Base-by-base conservation (phyloP, 2,329 filamentous ascomycete species). In the Endocalyx cinctus region DNA sequence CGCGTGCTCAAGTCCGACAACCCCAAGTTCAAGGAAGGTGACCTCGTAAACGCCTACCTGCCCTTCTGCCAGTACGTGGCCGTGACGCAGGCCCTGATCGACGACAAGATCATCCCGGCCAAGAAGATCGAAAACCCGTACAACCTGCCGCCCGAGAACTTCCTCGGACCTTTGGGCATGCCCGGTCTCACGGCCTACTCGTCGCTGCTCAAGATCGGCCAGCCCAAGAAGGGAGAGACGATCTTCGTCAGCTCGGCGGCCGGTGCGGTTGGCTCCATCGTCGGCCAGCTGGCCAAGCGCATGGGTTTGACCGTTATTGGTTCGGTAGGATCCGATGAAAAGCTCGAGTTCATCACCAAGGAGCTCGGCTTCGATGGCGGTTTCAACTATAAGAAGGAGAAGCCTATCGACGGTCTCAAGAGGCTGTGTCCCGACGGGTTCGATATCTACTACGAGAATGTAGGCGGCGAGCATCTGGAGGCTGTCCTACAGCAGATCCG, bases 391-490 rank as follows among this genome's bases (percentile, higher is more conserved):
- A 87, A 86, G 70, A 85, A 73, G 35, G 83, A 87, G 64, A 76
- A 75, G 54, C 69, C 80, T 4, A 55, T 62, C 1, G 77, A 80
- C 25, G 82, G 82, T 0, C 66, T 88, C 29, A 60, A 67, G 45
- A 70, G 82, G 37, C 69, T 87, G 6, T 82, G 82, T 1, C 82
- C 83, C 2, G 59, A 86, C 15, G 84, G 84, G 6, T 69, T 89
- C 39, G 83, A 88, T 53, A 87, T 88, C 55, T 87, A 87, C 66
- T 89, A 82, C 52, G 84, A 88, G 60, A 88, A 87, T 47, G 84
- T 85, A 6, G 84, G 84, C 14, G 84, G 83, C 25, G 82, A 85
- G 59, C 79, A 84, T 43, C 68, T 87, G 33, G 78, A 84, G 45
- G 71, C 67, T 0, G 61, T 60, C 0, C 60, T 88, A 29, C 65